These are phyloP conservation scores for Salmacisia buchloeana DNA, from an alignment of 1,284 basidiomycete species.

Conservation along the genomic window DNA sequence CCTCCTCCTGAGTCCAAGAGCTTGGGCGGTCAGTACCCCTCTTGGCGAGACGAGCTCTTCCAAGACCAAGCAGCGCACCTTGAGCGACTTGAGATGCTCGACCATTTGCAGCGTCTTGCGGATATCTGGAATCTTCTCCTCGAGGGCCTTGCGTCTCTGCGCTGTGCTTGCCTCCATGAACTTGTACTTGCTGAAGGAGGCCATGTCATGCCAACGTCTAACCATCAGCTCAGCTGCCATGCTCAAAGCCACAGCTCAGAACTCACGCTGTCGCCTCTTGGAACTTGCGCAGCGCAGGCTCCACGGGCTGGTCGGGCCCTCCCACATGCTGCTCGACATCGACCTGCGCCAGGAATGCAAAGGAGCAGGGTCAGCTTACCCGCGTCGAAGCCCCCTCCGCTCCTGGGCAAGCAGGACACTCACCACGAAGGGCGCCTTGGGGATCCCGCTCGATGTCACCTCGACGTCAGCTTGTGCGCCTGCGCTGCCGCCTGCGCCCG, in stretches of 20 bases:
- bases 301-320: conserved; percentile 71
- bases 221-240: conserved; percentile 12
- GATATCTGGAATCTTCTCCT: conserved; percentile 95
- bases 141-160: conserved; percentile 71
- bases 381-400: neutral
- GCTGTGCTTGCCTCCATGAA: conserved; percentile 90
- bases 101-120: conserved; percentile 88
- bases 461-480: neutral
- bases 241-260: conserved; percentile 22
- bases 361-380: neutral
- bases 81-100: conserved; percentile 61
- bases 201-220: conserved; percentile 9
- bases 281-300: conserved; percentile 72
- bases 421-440: conserved; percentile 89
- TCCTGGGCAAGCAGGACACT: conserved; percentile 46
- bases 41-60: neutral
- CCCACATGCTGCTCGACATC: conserved; percentile 84
- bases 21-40: neutral
- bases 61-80: conserved; percentile 31
- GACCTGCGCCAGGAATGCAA: conserved; percentile 54
- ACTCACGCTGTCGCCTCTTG: conserved; percentile 84
- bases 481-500: neutral
- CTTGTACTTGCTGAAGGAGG: conserved; percentile 75
- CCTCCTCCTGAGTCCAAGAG: conserved; percentile 30
- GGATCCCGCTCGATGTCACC: conserved; percentile 68